phyloP scores from a whole-genome alignment of 768 basidiomycete species.

The Porpolomopsis calyptriformis region DNA sequence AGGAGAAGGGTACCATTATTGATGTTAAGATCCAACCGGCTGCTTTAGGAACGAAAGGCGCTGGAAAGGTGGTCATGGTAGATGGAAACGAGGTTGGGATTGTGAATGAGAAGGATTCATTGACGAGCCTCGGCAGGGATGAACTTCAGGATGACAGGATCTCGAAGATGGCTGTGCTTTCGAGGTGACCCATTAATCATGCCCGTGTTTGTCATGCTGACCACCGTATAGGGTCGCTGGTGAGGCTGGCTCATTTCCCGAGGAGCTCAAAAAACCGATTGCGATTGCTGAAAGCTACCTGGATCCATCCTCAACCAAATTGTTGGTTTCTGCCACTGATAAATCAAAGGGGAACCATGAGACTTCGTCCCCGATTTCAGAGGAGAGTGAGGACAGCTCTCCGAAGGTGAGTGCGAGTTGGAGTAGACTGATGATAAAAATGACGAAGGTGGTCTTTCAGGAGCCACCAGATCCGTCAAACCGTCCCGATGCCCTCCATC shows the following conservation, averaged over 20 bases:
- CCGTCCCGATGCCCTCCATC: constrained; percentile 6
- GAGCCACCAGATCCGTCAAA: constrained; percentile 14
- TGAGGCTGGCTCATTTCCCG: constrained; percentile 48
- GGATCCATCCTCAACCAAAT: constrained; percentile 24
- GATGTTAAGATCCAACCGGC: constrained; percentile 44
- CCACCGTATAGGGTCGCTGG: constrained; percentile 45
- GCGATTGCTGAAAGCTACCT: constrained; percentile 52
- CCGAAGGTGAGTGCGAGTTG: constrained; percentile 13
- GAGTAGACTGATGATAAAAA: background rate
- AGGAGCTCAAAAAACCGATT: constrained; percentile 48
- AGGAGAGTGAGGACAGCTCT: constrained; percentile 18
- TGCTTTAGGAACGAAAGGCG: constrained; percentile 18
- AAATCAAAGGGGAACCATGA: constrained; percentile 13
- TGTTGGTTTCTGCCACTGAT: constrained; percentile 8
- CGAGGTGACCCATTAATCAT: constrained; percentile 35
- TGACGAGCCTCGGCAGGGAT: constrained; percentile 62
- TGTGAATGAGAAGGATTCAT: constrained; percentile 64
- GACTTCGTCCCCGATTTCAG: constrained; percentile 12
- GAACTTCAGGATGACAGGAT: constrained; percentile 67
- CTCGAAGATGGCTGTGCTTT: constrained; percentile 54
- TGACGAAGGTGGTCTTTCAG: background rate
- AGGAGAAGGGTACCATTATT: constrained; percentile 41
- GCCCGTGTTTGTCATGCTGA: no score
- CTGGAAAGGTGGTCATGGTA: constrained; percentile 27
- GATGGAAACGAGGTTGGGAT: constrained; percentile 48